Conservation (phyloP, 768 basidiomycete species). For the Rhizopogon rudus region DNA sequence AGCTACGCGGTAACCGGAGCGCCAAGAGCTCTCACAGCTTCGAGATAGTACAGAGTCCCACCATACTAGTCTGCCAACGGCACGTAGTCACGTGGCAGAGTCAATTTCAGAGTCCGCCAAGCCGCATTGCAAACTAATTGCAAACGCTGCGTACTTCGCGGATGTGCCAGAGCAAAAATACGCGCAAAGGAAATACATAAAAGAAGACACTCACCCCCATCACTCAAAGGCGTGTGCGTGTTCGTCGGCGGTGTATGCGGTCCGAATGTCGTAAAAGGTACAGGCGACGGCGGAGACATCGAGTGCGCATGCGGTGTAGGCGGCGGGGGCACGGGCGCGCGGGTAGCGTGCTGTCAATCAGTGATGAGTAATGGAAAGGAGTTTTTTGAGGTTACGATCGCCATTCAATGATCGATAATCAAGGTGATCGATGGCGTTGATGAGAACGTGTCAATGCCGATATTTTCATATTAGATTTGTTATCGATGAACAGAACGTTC, state of each 20-base stretch:
- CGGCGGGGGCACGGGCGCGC: neutral
- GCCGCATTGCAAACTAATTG: neutral
- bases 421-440: neutral
- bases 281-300: conserved; percentile 13
- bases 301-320: conserved; percentile 6
- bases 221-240: conserved; percentile 21
- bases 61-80: too few species aligned
- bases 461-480: neutral
- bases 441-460: neutral
- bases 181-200: neutral
- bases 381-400: neutral
- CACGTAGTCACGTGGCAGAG: neutral
- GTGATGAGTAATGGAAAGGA: neutral
- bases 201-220: conserved; percentile 18
- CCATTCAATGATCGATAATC: neutral
- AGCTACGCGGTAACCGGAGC: too few species aligned
- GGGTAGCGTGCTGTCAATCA: conserved; percentile 12
- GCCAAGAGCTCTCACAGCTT: too few species aligned
- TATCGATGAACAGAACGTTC: neutral
- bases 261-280: conserved; percentile 12
- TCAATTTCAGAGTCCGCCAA: neutral
- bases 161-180: neutral
- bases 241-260: conserved; percentile 17
- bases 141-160: neutral
- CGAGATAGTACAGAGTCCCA: too few species aligned